Conservation (phyloP, 495 filamentous ascomycete species). For the Aeminium ludgeri region DNA sequence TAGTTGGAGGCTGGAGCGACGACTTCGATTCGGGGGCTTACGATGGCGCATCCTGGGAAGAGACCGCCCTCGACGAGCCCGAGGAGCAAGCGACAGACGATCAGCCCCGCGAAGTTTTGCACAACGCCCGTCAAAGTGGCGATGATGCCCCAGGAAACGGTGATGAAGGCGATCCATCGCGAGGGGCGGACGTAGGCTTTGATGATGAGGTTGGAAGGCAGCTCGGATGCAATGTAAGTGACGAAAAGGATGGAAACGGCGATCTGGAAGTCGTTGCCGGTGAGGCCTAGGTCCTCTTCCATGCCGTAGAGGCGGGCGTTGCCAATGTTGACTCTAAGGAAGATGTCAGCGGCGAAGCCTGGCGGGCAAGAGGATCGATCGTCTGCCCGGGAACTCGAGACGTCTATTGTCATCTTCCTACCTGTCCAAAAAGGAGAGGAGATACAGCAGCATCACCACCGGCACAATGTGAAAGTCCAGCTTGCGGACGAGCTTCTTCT, state of each 20-base stretch:
- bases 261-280: constrained; percentile 47
- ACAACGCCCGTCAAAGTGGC: constrained; percentile 51
- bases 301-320: constrained; percentile 54
- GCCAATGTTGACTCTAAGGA: constrained; percentile 50
- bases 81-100: constrained; percentile 38
- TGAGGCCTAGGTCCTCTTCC: constrained; percentile 46
- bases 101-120: constrained; percentile 38
- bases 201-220: constrained; percentile 47
- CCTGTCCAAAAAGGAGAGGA: constrained; percentile 51
- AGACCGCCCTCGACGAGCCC: constrained; percentile 43
- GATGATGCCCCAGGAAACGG: constrained; percentile 51
- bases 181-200: constrained; percentile 44
- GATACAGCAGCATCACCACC: constrained; percentile 40
- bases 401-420: too few relatives aligned
- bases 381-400: too few relatives aligned
- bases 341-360: neutral
- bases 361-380: constrained; percentile 21
- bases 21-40: too few relatives aligned
- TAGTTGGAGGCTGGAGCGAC: too few relatives aligned
- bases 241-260: constrained; percentile 59
- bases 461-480: constrained; percentile 44
- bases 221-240: constrained; percentile 40
- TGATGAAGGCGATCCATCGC: constrained; percentile 49
- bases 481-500: constrained; percentile 33
- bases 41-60: constrained; percentile 43